These are phyloP conservation scores for Didymella exigua DNA, from an alignment of 2,329 filamentous ascomycete genomes.

Conservation along the genomic window DNA sequence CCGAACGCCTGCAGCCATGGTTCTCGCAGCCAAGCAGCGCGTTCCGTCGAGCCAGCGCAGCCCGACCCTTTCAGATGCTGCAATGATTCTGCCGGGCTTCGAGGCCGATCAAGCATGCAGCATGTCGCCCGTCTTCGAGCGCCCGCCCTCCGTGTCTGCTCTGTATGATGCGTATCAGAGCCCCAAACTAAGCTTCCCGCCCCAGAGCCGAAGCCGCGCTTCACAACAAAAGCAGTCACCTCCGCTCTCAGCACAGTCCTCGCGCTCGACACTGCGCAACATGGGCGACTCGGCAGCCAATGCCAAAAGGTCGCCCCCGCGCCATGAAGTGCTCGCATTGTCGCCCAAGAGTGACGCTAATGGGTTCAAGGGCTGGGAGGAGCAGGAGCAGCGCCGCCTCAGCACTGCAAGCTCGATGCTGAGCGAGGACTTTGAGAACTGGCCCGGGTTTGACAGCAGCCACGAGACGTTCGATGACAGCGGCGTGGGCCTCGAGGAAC, in stretches of 20 bases:
- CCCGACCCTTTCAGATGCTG: slow-evolving; percentile 88
- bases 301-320: slow-evolving; percentile 18
- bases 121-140: slow-evolving; percentile 59
- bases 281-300: slow-evolving; percentile 31
- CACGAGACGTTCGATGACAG: slow-evolving; percentile 41
- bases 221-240: slow-evolving; percentile 40
- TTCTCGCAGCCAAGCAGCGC: slow-evolving; percentile 27
- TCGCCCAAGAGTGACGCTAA: slow-evolving; percentile 41
- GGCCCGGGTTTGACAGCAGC: slow-evolving; percentile 46
- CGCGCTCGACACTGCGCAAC: slow-evolving; percentile 45
- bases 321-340: slow-evolving; percentile 38
- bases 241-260: slow-evolving; percentile 41
- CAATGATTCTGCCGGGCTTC: slow-evolving; percentile 84
- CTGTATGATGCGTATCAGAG: slow-evolving; percentile 35
- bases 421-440: slow-evolving; percentile 53
- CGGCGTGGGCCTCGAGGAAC: slow-evolving; percentile 43
- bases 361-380: slow-evolving; percentile 26
- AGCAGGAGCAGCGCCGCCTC: slow-evolving; percentile 32
- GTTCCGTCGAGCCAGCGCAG: slow-evolving; percentile 19
- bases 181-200: slow-evolving; percentile 38
- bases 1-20: slow-evolving; percentile 27
- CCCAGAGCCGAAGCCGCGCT: slow-evolving; percentile 36
- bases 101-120: slow-evolving; percentile 42
- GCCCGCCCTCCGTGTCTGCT: slow-evolving; percentile 50
- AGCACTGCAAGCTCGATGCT: slow-evolving; percentile 50